Base-by-base conservation (phyloP, 2,329 filamentous ascomycete species). In the Rhynchosporium graminicola region DNA sequence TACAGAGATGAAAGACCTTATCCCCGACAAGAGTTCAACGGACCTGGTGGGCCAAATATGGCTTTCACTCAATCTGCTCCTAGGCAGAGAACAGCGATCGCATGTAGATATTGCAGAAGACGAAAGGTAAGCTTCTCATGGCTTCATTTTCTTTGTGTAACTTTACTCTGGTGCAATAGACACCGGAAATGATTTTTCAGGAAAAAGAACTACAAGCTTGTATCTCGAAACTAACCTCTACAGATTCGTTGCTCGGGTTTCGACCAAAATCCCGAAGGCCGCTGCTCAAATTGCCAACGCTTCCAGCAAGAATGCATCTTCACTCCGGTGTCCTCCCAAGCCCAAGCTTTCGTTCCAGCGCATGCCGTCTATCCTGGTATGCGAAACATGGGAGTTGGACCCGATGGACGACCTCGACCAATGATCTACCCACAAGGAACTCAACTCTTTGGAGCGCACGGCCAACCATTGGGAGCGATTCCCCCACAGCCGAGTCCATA, bases 291-390 rank as follows among this genome's bases (percentile, higher is more conserved):
- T 74, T 91, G 88, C 73, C 80, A 87, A 67, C 81, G 88, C 54
- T 91, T 91, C 77, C 87, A 88, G 67, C 88, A 91, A 75, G 87
- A 90, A 73, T 91, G 88, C 76, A 85, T 91, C 76, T 91, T 91
- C 76, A 90, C 87, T 0, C 88, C 88, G 2, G 88, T 91, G 29
- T 90, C 87, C 3, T 88, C 87, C 10, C 87, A 90, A 76, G 85
- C 87, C 8, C 87, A 90, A 74, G 88, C 88, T 10, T 91, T 91
- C 71, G 88, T 91, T 40, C 88, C 88, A 7, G 87, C 87, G 9
- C 86, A 90, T 73, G 86, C 87, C 6, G 85, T 87, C 62, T 89
- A 83, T 66, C 82, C 82, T 15, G 77, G 81, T 69, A 73, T 83
- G 71, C 78, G 80, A 61, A 79, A 79, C 66, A 70, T 73, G 65